Conservation (phyloP, 2,329 filamentous ascomycete genomes). For the Lachnum nothofagi region DNA sequence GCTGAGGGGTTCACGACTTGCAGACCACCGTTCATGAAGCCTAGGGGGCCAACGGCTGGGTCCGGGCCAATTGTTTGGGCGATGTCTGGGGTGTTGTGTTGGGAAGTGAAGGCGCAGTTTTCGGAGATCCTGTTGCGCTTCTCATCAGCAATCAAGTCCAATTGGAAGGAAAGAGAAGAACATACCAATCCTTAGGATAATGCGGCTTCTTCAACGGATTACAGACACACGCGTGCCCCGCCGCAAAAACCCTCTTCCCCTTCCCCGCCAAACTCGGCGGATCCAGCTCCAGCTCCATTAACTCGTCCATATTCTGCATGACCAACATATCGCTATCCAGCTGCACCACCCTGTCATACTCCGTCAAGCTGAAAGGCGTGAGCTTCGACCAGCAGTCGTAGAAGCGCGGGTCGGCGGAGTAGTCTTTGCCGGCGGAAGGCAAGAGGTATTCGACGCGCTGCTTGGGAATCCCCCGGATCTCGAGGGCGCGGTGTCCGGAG, state of each 20-base stretch:
- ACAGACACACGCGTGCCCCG: slow-evolving; percentile 79
- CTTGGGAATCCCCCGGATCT: slow-evolving; percentile 62
- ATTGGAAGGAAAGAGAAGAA: background rate
- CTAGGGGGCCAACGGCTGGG: slow-evolving; percentile 43
- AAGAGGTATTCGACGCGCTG: slow-evolving; percentile 69
- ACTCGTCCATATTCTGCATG: slow-evolving; percentile 79
- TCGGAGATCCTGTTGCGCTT: slow-evolving; percentile 37
- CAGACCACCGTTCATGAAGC: slow-evolving; percentile 53
- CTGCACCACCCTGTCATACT: slow-evolving; percentile 76
- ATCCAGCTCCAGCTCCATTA: slow-evolving; percentile 79
- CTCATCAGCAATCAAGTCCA: no score
- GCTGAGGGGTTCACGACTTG: slow-evolving; percentile 51
- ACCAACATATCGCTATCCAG: slow-evolving; percentile 87
- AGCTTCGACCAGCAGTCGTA: slow-evolving; percentile 90
- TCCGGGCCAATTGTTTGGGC: slow-evolving; percentile 45
- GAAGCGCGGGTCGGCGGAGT: slow-evolving; percentile 74
- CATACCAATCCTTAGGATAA: slow-evolving; percentile 69
- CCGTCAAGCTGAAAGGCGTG: slow-evolving; percentile 66
- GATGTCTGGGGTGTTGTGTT: slow-evolving; percentile 42
- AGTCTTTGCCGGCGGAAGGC: slow-evolving; percentile 61
- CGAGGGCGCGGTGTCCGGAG: slow-evolving; percentile 64
- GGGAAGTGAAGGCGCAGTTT: slow-evolving; percentile 55
- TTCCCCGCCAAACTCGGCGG: slow-evolving; percentile 43
- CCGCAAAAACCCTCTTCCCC: slow-evolving; percentile 67
- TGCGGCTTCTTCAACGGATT: slow-evolving; percentile 74